Base-by-base conservation (phyloP, 2,329 filamentous ascomycete species). In the Rhynchosporium graminicola region DNA sequence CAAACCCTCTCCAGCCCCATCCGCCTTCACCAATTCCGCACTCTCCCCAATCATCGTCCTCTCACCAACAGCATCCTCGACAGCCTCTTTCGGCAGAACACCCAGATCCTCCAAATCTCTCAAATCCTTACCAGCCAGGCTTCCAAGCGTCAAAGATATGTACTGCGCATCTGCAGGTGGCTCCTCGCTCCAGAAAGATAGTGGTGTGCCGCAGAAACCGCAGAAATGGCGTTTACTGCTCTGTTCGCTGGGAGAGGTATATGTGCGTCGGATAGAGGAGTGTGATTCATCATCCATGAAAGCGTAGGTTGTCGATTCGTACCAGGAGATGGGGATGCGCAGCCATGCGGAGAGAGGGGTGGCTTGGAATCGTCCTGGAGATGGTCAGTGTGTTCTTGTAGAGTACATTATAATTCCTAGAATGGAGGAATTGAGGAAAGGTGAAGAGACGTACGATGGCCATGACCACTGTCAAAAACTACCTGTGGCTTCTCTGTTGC, bases 201-300 rank as follows among this genome's bases (percentile, higher is more conserved):
- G 79, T 12, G 90, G 89, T 0, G 92, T 96, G 58, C 93, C 93
- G 74, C 93, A 97, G 78, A 90, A 96, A 29, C 93, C 93, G 77
- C 93, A 97, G 76, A 97, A 97, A 68, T 92, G 85, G 56, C 91
- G 86, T 73, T 89, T 86, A 0, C 84, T 80, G 62, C 56, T 63
- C 57, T 82, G 80, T 58, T 83, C 82, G 68, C 80, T 77, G 2
- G 80, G 80, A 28, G 87, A 83, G 9, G 84, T 85, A 75, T 90
- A 92, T 54, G 83, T 81, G 46, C 87, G 84, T 61, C 85, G 86
- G 73, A 92, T 92, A 57, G 80, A 79, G 59, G 80, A 70, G 74
- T 85, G 83, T 15, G 87, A 85, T 78, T 97, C 93, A 76, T 96
- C 91, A 2, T 88, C 83, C 74, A 88, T 92, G 74, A 87, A 89